Base-by-base conservation (phyloP, 2,329 filamentous ascomycete species). In the Trichoderma sp. region DNA sequence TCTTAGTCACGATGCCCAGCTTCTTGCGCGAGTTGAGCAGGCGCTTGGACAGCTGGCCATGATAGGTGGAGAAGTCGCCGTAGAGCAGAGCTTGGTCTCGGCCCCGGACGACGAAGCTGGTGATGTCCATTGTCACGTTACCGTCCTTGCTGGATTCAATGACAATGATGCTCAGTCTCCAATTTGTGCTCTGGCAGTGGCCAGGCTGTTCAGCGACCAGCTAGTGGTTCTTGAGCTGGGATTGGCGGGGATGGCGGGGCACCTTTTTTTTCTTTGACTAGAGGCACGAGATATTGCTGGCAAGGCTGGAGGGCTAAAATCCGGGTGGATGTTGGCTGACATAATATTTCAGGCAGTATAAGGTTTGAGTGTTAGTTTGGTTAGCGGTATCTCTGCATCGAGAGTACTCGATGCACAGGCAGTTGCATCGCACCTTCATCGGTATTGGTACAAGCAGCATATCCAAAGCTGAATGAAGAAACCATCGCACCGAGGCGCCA, bases 21-120 rank as follows among this genome's bases (percentile, higher is more conserved):
- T 93, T 95, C 86, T 92, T 95, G 79, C 94, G 92, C 76, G 92
- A 87, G 78, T 92, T 94, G 80, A 93, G 91, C 72, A 99, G 87
- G 78, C 93, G 91, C 79, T 93, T 93, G 74, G 92, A 90, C 65
- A 97, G 87, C 80, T 94, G 92, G 63, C 86, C 85, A 78, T 94
- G 92, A 81, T 98, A 98, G 71, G 91, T 91, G 78, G 89, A 90
- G 84, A 97, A 95, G 83, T 98, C 94, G 76, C 94, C 95, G 75
- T 96, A 91, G 34, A 97, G 88, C 66, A 98, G 91, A 47, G 93
- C 93, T 78, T 93, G 89, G 80, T 97, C 93, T 74, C 96, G 88
- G 75, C 92, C 91, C 68, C 90, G 89, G 78, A 94, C 88, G 76
- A 98, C 85, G 75, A 93, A 95, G 76, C 89, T 89, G 71, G 96